Conservation (phyloP, 2,329 filamentous ascomycete species). For the Lachnellula subtilissima region DNA sequence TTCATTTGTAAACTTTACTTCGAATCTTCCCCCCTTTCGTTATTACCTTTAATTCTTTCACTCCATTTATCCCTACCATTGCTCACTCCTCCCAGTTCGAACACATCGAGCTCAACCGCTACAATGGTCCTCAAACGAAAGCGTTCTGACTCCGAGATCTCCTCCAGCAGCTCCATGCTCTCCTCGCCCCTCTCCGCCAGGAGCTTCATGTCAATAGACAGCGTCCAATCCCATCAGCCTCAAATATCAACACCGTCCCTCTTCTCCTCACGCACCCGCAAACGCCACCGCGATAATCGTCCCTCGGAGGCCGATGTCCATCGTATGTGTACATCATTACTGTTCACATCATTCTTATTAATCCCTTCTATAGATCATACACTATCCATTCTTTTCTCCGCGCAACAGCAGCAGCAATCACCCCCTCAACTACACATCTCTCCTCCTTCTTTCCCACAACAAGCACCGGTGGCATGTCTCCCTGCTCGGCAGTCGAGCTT, state of each 20-base stretch:
- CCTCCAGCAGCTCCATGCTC: conserved; percentile 41
- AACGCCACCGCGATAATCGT: conserved; percentile 55
- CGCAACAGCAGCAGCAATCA: conserved; percentile 38
- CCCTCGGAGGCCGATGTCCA: conserved; percentile 48
- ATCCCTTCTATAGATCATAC: conserved; percentile 39
- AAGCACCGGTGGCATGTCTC: conserved; percentile 15
- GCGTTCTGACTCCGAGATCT: conserved; percentile 55
- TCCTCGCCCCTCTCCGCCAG: conserved; percentile 32
- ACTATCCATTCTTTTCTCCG: conserved; percentile 53
- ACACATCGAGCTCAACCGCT: neutral
- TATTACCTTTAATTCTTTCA: neutral
- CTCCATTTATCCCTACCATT: neutral
- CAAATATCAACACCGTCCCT: conserved; percentile 36
- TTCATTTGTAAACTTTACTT: neutral
- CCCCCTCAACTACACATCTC: conserved; percentile 17
- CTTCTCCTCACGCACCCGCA: conserved; percentile 54
- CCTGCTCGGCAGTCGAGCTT: conserved; percentile 46
- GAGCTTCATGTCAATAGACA: conserved; percentile 34
- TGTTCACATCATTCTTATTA: conserved; percentile 6
- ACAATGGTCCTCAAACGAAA: conserved; percentile 58
- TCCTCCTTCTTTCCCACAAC: conserved; percentile 14
- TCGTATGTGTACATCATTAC: conserved; percentile 18
- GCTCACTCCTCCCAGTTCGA: neutral
- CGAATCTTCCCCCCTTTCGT: neutral
- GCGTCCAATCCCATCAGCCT: conserved; percentile 28